phyloP scores from a whole-genome alignment of 1,139 yeast genomes.

The Debaryomyces sp. region DNA sequence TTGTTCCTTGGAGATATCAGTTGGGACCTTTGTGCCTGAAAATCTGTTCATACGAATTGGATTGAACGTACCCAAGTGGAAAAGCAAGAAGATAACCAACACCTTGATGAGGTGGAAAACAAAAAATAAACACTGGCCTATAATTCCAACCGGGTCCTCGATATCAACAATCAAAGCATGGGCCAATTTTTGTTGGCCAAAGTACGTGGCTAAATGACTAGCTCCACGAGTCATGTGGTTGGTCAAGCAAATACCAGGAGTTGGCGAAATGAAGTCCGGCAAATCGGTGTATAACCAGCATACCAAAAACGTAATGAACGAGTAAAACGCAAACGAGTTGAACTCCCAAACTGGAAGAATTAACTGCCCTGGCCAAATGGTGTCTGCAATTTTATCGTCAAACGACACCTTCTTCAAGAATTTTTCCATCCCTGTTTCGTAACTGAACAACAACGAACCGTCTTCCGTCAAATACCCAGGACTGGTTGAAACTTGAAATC shows the following conservation, averaged over 20 bases:
- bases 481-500: constrained; percentile 65
- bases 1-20: constrained; percentile 53
- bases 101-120: constrained; percentile 68
- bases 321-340: constrained; percentile 50
- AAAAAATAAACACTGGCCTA: constrained; percentile 72
- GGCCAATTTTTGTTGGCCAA: constrained; percentile 43
- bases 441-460: constrained; percentile 75
- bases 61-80: constrained; percentile 75
- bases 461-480: constrained; percentile 88
- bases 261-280: constrained; percentile 86
- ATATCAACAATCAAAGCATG: constrained; percentile 52
- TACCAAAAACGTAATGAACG: constrained; percentile 48
- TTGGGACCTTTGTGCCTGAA: constrained; percentile 29
- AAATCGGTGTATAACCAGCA: constrained; percentile 90
- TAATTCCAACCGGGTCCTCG: constrained; percentile 35
- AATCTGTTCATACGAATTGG: constrained; percentile 51
- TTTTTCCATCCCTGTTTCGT: constrained; percentile 53
- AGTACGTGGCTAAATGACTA: constrained; percentile 33
- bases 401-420: constrained; percentile 48
- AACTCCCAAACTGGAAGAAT: constrained; percentile 78
- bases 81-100: constrained; percentile 53
- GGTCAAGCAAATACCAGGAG: constrained; percentile 89
- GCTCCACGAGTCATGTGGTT: constrained; percentile 52
- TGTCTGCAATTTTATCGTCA: constrained; percentile 54
- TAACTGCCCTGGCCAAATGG: constrained; percentile 89